These are phyloP conservation scores for Neurospora intermedia DNA, from an alignment of 495 filamentous ascomycete genomes.

Conservation along the genomic window DNA sequence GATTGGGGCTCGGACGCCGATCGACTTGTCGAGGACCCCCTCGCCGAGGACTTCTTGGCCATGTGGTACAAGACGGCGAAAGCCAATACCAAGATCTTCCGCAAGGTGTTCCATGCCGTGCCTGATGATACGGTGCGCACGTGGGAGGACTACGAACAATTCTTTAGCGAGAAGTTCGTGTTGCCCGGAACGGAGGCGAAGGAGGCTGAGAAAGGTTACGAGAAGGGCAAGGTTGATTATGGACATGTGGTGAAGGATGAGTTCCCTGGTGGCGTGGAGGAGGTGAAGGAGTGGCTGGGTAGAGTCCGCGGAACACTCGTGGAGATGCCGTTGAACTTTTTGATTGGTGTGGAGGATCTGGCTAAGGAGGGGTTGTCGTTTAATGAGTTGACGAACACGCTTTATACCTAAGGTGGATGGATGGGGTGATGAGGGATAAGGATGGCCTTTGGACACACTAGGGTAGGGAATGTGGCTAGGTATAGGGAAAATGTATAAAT, in stretches of 20 bases:
- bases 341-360: slow-evolving; percentile 74
- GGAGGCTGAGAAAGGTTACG: slow-evolving; percentile 16
- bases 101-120: slow-evolving; percentile 76
- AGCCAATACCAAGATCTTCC: slow-evolving; percentile 78
- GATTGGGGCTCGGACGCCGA: slow-evolving; percentile 75
- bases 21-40: slow-evolving; percentile 61
- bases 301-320: slow-evolving; percentile 71
- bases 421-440: neutral
- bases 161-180: slow-evolving; percentile 59
- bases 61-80: slow-evolving; percentile 66
- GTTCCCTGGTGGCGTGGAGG: slow-evolving; percentile 53
- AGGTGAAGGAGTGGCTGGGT: slow-evolving; percentile 75
- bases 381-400: slow-evolving; percentile 70
- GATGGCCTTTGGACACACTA: neutral
- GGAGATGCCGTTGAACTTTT: slow-evolving; percentile 86
- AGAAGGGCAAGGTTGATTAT: slow-evolving; percentile 46
- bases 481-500: neutral
- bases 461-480: neutral
- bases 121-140: slow-evolving; percentile 70
- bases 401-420: slow-evolving; percentile 60
- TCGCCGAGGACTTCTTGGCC: slow-evolving; percentile 52
- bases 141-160: slow-evolving; percentile 80
- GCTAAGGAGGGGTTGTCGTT: slow-evolving; percentile 72
- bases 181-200: slow-evolving; percentile 38
- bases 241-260: slow-evolving; percentile 80